Evolutionary conservation across 768 basidiomycete species (phyloP), one percentile per base, ranked within the genome.

Genomic region (Suillus lakei): DNA sequence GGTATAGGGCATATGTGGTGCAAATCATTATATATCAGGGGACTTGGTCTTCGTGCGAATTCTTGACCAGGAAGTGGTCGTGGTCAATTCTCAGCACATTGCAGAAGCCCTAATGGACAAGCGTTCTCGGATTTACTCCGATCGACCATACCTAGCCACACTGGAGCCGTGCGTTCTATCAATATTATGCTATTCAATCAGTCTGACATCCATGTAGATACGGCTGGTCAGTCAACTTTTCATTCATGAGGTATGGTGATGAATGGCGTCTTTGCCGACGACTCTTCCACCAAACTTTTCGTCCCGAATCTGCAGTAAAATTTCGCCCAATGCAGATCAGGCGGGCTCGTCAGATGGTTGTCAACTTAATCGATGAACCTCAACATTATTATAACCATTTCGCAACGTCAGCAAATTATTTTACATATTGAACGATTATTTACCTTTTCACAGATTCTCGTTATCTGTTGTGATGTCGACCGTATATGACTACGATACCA

Each of bases 261-360:
- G 39, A 64, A 28, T 64, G 58, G 60, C 77, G 79, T 46, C 68
- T 70, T 12, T 78, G 77, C 66, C 71, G 80, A 53, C 72, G 76
- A 51, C 65, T 72, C 26, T 81, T 81, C 63, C 77, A 79, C 68
- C 78, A 80, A 58, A 77, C 76, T 60, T 80, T 82, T 62, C 76
- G 79, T 59, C 67, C 75, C 16, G 75, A 75, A 13, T 67, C 78
- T 59, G 62, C 70, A n/a, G 15, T 60, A 0, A 65, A 64, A 3
- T 77, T 74, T 55, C 68, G 71, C 43, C 70, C 72, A 18, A 62
- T 72, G 21, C 72, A 78, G 56, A 64, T 70, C 15, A 67, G 68
- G 48, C 70, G 72, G 34, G 69, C 72, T 1, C 16, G 67, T 51
- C 70, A 67, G 28, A 54, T 79, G 21, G 66, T 79, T 21, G 68